Evolutionary conservation across 306 rosid species (phyloP).

Genomic region (Mimosa bimucronata): DNA sequence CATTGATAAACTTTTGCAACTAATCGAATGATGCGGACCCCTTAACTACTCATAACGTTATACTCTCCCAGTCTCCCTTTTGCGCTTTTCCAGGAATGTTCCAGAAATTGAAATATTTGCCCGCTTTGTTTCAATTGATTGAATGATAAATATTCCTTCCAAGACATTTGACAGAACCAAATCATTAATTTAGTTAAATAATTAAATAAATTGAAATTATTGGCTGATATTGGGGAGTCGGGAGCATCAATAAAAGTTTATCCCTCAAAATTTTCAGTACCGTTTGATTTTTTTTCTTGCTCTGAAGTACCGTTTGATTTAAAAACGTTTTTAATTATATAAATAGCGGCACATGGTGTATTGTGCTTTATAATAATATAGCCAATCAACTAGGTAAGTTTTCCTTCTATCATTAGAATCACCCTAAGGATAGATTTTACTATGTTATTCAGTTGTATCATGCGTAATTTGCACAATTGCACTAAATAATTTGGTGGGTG

Average conservation of each 20-base stretch:
- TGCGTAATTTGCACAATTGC: no score
- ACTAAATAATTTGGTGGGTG: neutral
- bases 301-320: no score
- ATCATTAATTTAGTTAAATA: no score
- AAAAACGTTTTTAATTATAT: no score
- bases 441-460: neutral
- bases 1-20: neutral
- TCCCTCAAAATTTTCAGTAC: neutral
- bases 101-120: neutral
- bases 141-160: neutral
- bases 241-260: neutral
- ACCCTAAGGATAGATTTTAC: neutral
- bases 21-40: neutral
- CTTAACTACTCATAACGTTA: neutral
- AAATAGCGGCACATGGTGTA: no score
- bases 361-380: no score
- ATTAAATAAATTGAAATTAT: neutral
- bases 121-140: neutral
- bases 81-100: neutral
- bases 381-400: no score
- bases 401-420: no score
- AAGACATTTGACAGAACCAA: neutral
- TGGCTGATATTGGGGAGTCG: neutral
- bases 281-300: neutral
- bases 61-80: neutral